Base-by-base conservation (phyloP, 2,329 filamentous ascomycete species). In the Colletotrichum sojae region DNA sequence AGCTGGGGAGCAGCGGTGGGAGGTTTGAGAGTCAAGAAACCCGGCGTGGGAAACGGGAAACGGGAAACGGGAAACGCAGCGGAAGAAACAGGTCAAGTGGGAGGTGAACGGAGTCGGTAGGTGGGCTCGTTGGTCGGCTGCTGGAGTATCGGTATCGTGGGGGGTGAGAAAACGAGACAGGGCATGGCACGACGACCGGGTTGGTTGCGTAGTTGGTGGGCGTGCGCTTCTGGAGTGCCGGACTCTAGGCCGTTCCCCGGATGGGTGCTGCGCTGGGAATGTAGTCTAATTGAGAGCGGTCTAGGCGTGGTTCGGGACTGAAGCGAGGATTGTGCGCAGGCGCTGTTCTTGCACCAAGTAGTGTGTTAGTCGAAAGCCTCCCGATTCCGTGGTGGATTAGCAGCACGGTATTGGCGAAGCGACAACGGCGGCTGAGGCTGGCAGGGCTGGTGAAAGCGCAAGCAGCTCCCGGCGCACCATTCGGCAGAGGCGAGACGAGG, bases 71-170 rank as follows among this genome's bases (percentile, higher is more conserved):
- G 9, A 40, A n/a, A n/a, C 31, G 65, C 31, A 46, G 18, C 25
- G 53, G 45, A 18, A 27, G n/a, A 13, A 13, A 3, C 6, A 51
- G 20, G 16, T 2, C 55, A 31, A n/a, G 22, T 22, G 36, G 52
- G 10, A n/a, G 46, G 27, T 46, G 22, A 27, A 27, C 25, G 6
- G 31, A 40, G 31, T 36, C 31, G 31, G 31, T 8, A 36, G 31
- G 31, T 36, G 31, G 31, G 31, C 31, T 36, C 22, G 59, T 27
- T 1, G 57, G 18, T 6, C 54, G 48, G 49, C 54, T 69, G 55
- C 60, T 69, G 67, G 62, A 69, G 56, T 31, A 67, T 67, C 55
- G 62, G 56, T 31, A 67, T 67, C 55, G 62, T 69, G 51, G 63
- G 36, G 49, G 43, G 46, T 39, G 15, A 51, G 63, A 39, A 56